These are phyloP conservation scores for Yamadazyma phyllophila DNA, from an alignment of 805 yeast genomes.

Conservation along the genomic window DNA sequence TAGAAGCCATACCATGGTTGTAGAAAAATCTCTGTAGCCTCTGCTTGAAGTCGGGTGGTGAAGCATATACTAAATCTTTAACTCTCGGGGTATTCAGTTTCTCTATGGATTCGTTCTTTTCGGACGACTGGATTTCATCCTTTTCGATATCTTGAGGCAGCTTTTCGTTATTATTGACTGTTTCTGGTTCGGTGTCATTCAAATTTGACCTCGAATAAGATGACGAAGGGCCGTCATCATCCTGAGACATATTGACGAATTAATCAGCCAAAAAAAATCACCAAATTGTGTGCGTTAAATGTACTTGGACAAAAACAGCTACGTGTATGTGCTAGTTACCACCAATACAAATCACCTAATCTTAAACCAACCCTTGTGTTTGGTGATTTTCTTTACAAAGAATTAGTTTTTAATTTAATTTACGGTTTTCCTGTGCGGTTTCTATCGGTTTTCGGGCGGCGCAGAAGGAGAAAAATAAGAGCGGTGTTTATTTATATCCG, in stretches of 20 bases:
- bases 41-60: constrained; percentile 23
- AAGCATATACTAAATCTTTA: constrained; percentile 10
- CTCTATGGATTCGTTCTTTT: not conserved
- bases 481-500: not conserved
- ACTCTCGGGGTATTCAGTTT: not conserved
- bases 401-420: not conserved
- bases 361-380: not conserved
- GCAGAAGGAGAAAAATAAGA: not conserved
- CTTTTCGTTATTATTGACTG: not conserved
- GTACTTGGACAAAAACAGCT: no score
- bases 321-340: no score
- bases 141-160: not conserved
- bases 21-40: constrained; percentile 20
- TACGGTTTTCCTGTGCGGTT: not conserved
- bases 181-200: constrained; percentile 4
- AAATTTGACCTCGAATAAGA: constrained; percentile 2
- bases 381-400: not conserved
- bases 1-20: constrained; percentile 21
- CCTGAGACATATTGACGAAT: not conserved
- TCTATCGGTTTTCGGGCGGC: not conserved
- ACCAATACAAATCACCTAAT: no score
- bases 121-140: not conserved
- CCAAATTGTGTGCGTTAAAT: not conserved
- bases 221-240: constrained; percentile 3
- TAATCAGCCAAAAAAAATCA: not conserved